These are phyloP conservation scores for Sclerotinia minor DNA, from an alignment of 2,329 filamentous ascomycete genomes.

Conservation along the genomic window DNA sequence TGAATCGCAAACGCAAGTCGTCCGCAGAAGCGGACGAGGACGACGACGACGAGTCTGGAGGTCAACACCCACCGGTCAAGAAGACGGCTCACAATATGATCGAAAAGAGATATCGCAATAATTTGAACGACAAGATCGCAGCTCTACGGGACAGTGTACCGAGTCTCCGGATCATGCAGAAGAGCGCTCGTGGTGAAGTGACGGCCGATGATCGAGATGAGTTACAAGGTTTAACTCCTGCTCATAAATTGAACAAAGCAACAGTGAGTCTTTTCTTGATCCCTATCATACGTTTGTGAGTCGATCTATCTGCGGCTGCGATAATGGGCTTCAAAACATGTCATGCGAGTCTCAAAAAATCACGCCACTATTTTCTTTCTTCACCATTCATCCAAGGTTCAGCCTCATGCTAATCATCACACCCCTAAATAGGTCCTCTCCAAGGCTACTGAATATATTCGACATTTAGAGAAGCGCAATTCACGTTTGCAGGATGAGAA, in stretches of 20 bases:
- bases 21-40: slow-evolving; percentile 58
- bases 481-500: slow-evolving; percentile 81
- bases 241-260: slow-evolving; percentile 97
- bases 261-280: slow-evolving; percentile 55
- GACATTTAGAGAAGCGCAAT: slow-evolving; percentile 89
- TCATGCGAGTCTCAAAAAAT: slow-evolving; percentile 25
- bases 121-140: slow-evolving; percentile 95
- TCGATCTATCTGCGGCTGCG: slow-evolving; percentile 15
- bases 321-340: slow-evolving; percentile 9
- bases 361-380: slow-evolving; percentile 8
- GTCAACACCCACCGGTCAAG: slow-evolving; percentile 64
- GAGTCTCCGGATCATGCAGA: slow-evolving; percentile 80
- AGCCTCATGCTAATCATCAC: slow-evolving; percentile 23
- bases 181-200: slow-evolving; percentile 67
- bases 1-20: slow-evolving; percentile 67
- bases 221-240: slow-evolving; percentile 76
- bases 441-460: slow-evolving; percentile 95
- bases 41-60: slow-evolving; percentile 60
- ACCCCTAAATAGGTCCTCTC: slow-evolving; percentile 58
- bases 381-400: background rate
- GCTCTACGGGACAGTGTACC: slow-evolving; percentile 90
- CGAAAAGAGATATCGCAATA: slow-evolving; percentile 93
- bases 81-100: slow-evolving; percentile 99
- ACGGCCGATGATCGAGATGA: slow-evolving; percentile 75
- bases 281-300: background rate